Evolutionary conservation across 2,329 filamentous ascomycete genomes (phyloP).

Genomic region (Exophiala sp.): DNA sequence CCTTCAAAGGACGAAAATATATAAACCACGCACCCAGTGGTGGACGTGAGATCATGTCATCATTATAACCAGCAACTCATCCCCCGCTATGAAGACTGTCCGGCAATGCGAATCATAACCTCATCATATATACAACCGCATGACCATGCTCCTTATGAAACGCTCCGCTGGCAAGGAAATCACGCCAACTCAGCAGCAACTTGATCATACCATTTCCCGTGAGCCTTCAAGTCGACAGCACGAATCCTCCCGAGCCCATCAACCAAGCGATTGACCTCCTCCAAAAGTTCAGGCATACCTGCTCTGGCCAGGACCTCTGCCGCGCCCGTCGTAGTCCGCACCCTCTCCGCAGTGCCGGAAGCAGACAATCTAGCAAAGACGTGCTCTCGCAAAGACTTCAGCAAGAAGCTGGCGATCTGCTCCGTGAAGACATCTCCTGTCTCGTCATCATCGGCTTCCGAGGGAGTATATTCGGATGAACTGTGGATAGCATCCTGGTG

Average conservation of each 20-base stretch:
- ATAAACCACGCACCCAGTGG: too few relatives aligned
- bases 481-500: constrained; percentile 33
- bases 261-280: constrained; percentile 57
- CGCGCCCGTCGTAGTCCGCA: constrained; percentile 56
- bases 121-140: too few relatives aligned
- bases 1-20: too few relatives aligned
- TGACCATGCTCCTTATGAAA: too few relatives aligned
- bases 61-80: too few relatives aligned
- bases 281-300: constrained; percentile 61
- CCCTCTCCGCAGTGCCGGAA: constrained; percentile 58
- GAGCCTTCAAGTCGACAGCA: constrained; percentile 57
- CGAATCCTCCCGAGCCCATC: constrained; percentile 56
- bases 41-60: too few relatives aligned
- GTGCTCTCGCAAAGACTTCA: constrained; percentile 57
- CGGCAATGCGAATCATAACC: too few relatives aligned
- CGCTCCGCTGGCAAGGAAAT: neutral
- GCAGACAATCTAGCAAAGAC: constrained; percentile 54
- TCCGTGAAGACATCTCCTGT: constrained; percentile 50
- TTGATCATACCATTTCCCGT: constrained; percentile 56
- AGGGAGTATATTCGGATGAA: constrained; percentile 34
- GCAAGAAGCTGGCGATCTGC: constrained; percentile 59
- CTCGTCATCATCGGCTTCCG: constrained; percentile 39
- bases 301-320: constrained; percentile 57
- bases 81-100: too few relatives aligned
- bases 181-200: constrained; percentile 32